Base-by-base conservation (phyloP, 2,329 filamentous ascomycete genomes). In the Passalora sequoiae region DNA sequence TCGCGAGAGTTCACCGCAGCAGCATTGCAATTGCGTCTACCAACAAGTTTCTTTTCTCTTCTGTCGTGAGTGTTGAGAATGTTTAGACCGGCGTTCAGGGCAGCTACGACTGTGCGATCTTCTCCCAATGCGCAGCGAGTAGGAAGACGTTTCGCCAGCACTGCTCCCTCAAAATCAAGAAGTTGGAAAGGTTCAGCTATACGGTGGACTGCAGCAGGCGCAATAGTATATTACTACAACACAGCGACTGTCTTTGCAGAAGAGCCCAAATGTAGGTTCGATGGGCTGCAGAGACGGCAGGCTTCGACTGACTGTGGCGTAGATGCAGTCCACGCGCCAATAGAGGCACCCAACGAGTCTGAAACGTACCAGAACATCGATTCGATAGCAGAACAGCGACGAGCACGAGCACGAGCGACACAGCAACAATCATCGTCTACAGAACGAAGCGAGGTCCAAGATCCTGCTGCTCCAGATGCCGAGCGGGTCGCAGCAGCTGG, bases 171-270 rank as follows among this genome's bases (percentile, higher is more conserved):
- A 78, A 60, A 81, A 69, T 80, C 80, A 58, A 73, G 87, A 64
- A 85, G 81, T 63, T 95, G 87, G 86, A 94, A 89, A 76, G 84
- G 81, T 65, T 75, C 81, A 39, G 75, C 75, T 3, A 64, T 78
- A 58, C 78, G 91, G 71, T 84, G 88, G 78, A 86, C 81, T 53
- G 63, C 92, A 43, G 89, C 87, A 0, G 75, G 73, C 46, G 87
- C 77, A 15, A 81, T 83, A 33, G 70, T 97, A 38, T 98, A 97
- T 71, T 96, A 86, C 68, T 98, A 97, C 68, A 94, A 89, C 72
- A 96, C 89, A 6, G 91, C 84, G 60, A 78, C 81, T 41, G 74
- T 88, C 16, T 97, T 97, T 66, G 86, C 89, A 12, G 87, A 96
- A 59, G 84, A 94, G 66, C 78, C 81, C 25, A 68, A 77, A 56